Percentiles rank a stretch among this genome's conserved stretches.
Conservation (phyloP, 1,139 yeast genomes). For the Hyphopichia fennica region DNA sequence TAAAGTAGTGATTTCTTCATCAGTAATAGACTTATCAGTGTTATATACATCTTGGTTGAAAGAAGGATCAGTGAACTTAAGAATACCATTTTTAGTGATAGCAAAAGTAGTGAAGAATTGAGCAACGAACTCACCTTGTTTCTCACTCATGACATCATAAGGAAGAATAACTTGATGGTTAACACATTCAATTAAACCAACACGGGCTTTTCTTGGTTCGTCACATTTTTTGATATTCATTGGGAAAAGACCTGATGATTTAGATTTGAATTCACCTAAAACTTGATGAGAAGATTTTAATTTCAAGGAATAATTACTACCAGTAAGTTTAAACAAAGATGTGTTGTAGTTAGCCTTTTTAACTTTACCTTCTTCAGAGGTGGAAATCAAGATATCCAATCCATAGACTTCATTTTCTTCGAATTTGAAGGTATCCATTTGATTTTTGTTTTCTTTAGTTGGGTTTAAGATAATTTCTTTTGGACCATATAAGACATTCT, state of each 20-base stretch:
- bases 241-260: conserved; percentile 70
- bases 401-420: conserved; percentile 82
- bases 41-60: conserved; percentile 51
- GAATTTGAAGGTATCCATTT: conserved; percentile 63
- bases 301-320: conserved; percentile 66
- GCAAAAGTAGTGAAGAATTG: conserved; percentile 80
- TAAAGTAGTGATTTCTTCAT: conserved; percentile 51
- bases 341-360: conserved; percentile 62
- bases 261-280: conserved; percentile 62
- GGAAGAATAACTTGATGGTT: conserved; percentile 69
- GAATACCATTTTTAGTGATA: conserved; percentile 70
- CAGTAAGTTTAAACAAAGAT: conserved; percentile 73
- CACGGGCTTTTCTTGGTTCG: conserved; percentile 71
- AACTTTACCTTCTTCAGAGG: conserved; percentile 71
- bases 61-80: conserved; percentile 63
- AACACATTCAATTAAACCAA: conserved; percentile 74
- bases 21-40: conserved; percentile 58
- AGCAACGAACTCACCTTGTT: conserved; percentile 67
- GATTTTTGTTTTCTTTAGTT: conserved; percentile 62
- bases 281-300: conserved; percentile 72
- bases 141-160: conserved; percentile 69
- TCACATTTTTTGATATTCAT: conserved; percentile 65
- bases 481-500: conserved; percentile 71
- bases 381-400: conserved; percentile 66
- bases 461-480: conserved; percentile 81